Evolutionary conservation across 106 monocot genomes (phyloP).

Genomic region (Iris macrosiphon): DNA sequence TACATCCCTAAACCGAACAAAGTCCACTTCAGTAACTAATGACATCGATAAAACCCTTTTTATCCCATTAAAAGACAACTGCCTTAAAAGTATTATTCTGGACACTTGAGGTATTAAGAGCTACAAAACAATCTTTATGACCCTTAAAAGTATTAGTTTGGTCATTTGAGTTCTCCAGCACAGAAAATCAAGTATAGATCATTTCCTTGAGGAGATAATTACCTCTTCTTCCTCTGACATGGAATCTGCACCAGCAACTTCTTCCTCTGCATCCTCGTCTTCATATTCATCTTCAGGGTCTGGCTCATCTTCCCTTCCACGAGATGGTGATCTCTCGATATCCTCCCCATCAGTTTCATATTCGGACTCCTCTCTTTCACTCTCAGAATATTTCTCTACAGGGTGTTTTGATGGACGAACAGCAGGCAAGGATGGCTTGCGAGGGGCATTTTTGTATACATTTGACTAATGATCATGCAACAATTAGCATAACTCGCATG

Average conservation of each 20-base stretch:
- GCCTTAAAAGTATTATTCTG: too few relatives aligned
- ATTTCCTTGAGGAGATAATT: neutral
- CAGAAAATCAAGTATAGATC: neutral
- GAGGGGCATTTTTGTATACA: slow-evolving; percentile 27
- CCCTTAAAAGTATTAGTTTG: too few relatives aligned
- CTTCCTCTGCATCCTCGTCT: slow-evolving; percentile 61
- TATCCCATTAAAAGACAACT: too few relatives aligned
- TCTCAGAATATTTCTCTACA: slow-evolving; percentile 62
- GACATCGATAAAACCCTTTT: too few relatives aligned
- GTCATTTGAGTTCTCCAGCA: too few relatives aligned
- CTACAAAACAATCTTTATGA: too few relatives aligned
- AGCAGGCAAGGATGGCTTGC: slow-evolving; percentile 37
- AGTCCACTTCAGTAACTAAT: too few relatives aligned
- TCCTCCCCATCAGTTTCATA: slow-evolving; percentile 94
- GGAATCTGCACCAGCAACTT: slow-evolving; percentile 36
- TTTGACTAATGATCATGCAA: slow-evolving; percentile 31
- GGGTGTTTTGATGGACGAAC: slow-evolving; percentile 37
- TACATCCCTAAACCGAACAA: too few relatives aligned
- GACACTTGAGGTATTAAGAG: too few relatives aligned
- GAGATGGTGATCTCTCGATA: slow-evolving; percentile 38
- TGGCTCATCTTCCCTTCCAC: slow-evolving; percentile 22
- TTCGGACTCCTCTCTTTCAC: slow-evolving; percentile 87
- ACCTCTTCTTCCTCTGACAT: slow-evolving; percentile 63
- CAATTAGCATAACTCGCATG: neutral
- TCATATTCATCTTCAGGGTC: slow-evolving; percentile 83